Base-by-base conservation (phyloP, 2,329 filamentous ascomycete genomes). In the Lecanicillium sp. region DNA sequence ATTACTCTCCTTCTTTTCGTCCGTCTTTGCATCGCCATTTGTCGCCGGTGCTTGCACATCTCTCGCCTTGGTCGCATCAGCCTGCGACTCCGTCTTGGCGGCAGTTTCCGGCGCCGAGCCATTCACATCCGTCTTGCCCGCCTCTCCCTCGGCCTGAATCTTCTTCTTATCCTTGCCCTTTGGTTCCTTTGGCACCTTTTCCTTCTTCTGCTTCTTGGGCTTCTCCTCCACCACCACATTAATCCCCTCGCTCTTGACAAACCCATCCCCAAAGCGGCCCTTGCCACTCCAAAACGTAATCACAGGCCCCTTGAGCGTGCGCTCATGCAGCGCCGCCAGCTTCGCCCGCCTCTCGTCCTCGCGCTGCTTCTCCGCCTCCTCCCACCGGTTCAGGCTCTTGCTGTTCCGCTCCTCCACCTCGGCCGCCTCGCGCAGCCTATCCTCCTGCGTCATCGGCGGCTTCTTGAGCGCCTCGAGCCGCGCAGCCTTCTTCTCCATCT, bases 251-350 rank as follows among this genome's bases (percentile, higher is more conserved):
- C 77, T 73, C 53, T 77, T 80, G 53, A 89, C 66, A 55, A 81
- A 84, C 17, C 83, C 83, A 51, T 86, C 81, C 40, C 82, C 72
- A 74, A 86, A 90, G 50, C 85, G 78, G 25, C 85, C 85, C 45
- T 86, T 75, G n/a, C 90, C 92, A 58, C 89, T 96, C 83, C 89
- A 95, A 59, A 85, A 90, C 3, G 85, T 86, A 30, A 95, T 80
- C 9, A 95, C 86, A 0, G 92, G 87, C 0, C 92, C 92, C 38
- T 90, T 81, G 8, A 96, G 72, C 36, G 84, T 86, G 35, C 89
- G 78, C 56, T 88, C 86, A 52, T 94, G 85, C 49, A 96, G 68
- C 12, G 90, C 92, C 29, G 90, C 88, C 34, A 96, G 69, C 62
- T 84, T 90, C 29, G 80, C 83, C 46, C 79, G 75, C 44, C 90